phyloP scores from a whole-genome alignment of 768 basidiomycete species.

The Boletus edulis region DNA sequence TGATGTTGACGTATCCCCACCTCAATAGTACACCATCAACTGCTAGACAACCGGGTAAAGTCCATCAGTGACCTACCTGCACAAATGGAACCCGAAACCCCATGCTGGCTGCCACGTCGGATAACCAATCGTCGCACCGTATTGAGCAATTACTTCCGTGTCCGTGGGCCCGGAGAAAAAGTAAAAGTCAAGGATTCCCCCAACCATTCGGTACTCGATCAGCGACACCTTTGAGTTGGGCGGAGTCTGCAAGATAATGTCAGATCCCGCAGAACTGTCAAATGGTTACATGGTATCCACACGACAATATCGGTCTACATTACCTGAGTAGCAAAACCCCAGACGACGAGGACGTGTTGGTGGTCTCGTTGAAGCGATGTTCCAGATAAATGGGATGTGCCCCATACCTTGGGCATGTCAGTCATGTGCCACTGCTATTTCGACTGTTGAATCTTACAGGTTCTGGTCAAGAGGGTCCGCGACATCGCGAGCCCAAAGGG shows the following conservation, averaged over 20 bases:
- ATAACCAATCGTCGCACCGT: constrained; percentile 61
- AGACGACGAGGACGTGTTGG: constrained; percentile 57
- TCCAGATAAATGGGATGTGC: constrained; percentile 71
- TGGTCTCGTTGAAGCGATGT: constrained; percentile 58
- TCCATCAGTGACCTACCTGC: constrained; percentile 40
- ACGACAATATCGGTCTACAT: neutral
- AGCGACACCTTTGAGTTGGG: constrained; percentile 52
- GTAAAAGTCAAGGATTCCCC: constrained; percentile 77
- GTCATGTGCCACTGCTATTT: neutral
- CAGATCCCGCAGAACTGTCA: constrained; percentile 61
- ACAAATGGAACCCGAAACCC: constrained; percentile 79
- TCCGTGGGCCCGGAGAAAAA: constrained; percentile 60
- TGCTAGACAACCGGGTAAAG: neutral
- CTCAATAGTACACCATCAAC: constrained; percentile 1
- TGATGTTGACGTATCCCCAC: constrained; percentile 53
- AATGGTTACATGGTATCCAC: constrained; percentile 5
- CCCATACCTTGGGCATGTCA: constrained; percentile 49
- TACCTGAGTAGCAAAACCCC: constrained; percentile 78
- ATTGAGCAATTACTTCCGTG: constrained; percentile 65
- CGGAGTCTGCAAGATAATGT: constrained; percentile 66
- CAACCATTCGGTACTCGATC: constrained; percentile 70
- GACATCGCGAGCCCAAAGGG: constrained; percentile 67
- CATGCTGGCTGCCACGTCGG: constrained; percentile 73
- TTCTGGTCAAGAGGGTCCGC: constrained; percentile 67
- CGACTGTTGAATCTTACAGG: constrained; percentile 39